phyloP scores from a whole-genome alignment of 2,329 filamentous ascomycete genomes.

The Sporothrix luriei region DNA sequence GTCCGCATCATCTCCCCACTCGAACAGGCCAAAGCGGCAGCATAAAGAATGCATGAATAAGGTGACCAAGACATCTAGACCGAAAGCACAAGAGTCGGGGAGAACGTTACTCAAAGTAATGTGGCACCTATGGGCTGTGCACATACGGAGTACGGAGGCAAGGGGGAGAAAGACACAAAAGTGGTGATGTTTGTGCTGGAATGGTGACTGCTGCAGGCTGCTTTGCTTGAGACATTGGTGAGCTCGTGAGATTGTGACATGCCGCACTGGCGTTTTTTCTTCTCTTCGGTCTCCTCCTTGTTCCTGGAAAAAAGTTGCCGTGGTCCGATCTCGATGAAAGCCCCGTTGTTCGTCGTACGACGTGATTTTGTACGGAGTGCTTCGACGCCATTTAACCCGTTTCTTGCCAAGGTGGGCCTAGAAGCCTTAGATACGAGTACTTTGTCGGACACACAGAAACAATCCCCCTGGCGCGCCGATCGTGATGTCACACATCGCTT shows the following conservation, averaged over 20 bases:
- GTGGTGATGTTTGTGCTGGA: conserved; percentile 15
- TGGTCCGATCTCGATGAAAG: conserved; percentile 1
- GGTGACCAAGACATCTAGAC: not conserved
- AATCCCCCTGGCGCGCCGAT: conserved; percentile 16
- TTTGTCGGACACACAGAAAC: not conserved
- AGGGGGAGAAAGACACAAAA: not conserved
- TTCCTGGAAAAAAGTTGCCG: not conserved
- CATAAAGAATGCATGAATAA: conserved; percentile 20
- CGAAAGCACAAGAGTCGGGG: not conserved
- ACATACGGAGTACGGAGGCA: not conserved
- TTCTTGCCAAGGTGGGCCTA: not conserved
- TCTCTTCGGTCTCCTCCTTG: too few relatives aligned
- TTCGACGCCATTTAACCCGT: not conserved
- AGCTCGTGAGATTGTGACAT: conserved; percentile 24
- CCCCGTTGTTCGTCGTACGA: not conserved
- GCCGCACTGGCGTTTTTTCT: not conserved
- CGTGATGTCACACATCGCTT: conserved; percentile 31
- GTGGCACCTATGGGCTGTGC: conserved; percentile 25
- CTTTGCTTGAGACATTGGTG: not conserved
- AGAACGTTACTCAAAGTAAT: conserved; percentile 18
- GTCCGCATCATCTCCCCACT: not conserved
- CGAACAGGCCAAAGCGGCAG: conserved; percentile 1
- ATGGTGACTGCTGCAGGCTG: conserved; percentile 3
- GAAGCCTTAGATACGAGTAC: not conserved
- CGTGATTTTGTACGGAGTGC: not conserved